phyloP scores from a whole-genome alignment of 495 filamentous ascomycete genomes.

The Penicillium simplicissimum region DNA sequence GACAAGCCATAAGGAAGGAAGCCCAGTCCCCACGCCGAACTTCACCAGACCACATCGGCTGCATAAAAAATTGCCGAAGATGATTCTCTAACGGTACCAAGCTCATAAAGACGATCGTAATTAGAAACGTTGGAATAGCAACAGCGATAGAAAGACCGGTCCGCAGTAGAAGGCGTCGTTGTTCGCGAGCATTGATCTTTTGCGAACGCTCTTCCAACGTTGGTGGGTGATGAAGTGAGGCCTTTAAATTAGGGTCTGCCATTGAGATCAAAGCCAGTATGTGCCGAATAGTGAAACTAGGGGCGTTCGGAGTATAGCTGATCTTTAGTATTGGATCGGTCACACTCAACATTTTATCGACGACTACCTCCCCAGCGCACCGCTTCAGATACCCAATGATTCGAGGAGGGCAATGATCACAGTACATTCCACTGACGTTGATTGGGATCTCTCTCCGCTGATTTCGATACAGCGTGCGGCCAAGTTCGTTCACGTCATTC shows the following conservation, averaged over 20 bases:
- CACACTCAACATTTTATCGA: conserved; percentile 10
- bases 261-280: conserved; percentile 61
- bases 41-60: conserved; percentile 58
- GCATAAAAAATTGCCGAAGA: conserved; percentile 57
- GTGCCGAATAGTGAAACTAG: conserved; percentile 60
- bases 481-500: conserved; percentile 34
- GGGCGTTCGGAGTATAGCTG: conserved; percentile 57
- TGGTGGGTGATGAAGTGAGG: conserved; percentile 66
- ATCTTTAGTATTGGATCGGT: conserved; percentile 60
- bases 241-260: conserved; percentile 57
- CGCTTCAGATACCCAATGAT: conserved; percentile 48
- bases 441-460: conserved; percentile 55
- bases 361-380: conserved; percentile 26
- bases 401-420: conserved; percentile 63
- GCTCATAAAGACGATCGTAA: conserved; percentile 78
- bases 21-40: conserved; percentile 67
- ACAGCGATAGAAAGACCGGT: conserved; percentile 59
- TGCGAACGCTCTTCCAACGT: conserved; percentile 71
- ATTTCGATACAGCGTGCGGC: not conserved
- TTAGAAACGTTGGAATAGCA: conserved; percentile 73
- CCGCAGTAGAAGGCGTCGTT: conserved; percentile 52
- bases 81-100: conserved; percentile 54
- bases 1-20: conserved; percentile 71
- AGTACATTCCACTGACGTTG: conserved; percentile 70
- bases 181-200: conserved; percentile 56